phyloP scores from a whole-genome alignment of 2,329 filamentous ascomycete genomes.

The Emericellopsis cladophorae region DNA sequence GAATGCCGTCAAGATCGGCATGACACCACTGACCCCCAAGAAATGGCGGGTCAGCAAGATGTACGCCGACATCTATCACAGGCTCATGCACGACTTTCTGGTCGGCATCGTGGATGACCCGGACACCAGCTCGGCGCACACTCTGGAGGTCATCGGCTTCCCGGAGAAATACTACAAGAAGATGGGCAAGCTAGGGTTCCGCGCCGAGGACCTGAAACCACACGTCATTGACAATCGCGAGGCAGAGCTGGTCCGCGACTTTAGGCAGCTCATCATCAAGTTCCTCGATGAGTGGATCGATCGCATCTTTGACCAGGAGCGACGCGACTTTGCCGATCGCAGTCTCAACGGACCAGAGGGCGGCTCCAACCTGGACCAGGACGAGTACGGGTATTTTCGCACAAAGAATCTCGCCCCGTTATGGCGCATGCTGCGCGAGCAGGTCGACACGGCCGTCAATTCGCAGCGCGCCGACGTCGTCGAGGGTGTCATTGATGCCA shows the following conservation, averaged over 20 bases:
- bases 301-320: slow-evolving; percentile 74
- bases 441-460: slow-evolving; percentile 72
- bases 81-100: slow-evolving; percentile 90
- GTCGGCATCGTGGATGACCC: slow-evolving; percentile 72
- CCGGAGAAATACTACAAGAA: slow-evolving; percentile 92
- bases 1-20: slow-evolving; percentile 85
- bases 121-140: slow-evolving; percentile 72
- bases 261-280: slow-evolving; percentile 87
- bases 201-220: slow-evolving; percentile 62
- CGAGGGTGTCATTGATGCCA: slow-evolving; percentile 90
- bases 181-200: slow-evolving; percentile 81
- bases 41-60: slow-evolving; percentile 94
- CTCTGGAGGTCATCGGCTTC: slow-evolving; percentile 88
- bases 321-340: slow-evolving; percentile 67
- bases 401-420: slow-evolving; percentile 87
- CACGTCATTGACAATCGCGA: slow-evolving; percentile 87
- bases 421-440: slow-evolving; percentile 95
- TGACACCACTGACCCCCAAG: slow-evolving; percentile 83
- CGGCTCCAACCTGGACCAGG: slow-evolving; percentile 64
- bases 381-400: slow-evolving; percentile 82
- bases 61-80: slow-evolving; percentile 84
- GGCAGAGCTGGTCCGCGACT: slow-evolving; percentile 81
- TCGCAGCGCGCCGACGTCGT: slow-evolving; percentile 82
- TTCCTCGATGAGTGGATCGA: slow-evolving; percentile 98
- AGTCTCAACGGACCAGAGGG: slow-evolving; percentile 27